Evolutionary conservation across 352 stramenopile species (phyloP).

Genomic region (Phytophthora megakarya): DNA sequence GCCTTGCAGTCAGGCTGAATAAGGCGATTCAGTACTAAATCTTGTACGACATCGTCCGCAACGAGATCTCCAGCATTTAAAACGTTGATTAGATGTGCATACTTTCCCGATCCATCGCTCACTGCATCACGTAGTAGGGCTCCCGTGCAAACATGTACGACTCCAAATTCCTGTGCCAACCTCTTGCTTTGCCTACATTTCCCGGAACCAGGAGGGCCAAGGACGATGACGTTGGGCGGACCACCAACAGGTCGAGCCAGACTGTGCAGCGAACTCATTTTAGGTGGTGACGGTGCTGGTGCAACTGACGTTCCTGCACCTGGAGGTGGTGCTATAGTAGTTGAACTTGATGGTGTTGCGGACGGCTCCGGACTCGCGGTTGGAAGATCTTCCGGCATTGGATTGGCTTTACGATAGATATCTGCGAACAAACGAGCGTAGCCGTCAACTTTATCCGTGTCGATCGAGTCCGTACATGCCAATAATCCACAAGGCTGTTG

Average conservation of each 20-base stretch:
- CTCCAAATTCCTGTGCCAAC: slow-evolving; percentile 85
- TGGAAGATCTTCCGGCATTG: slow-evolving; percentile 4
- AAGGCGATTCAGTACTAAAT: slow-evolving; percentile 83
- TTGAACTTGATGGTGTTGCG: neutral
- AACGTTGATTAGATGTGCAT: slow-evolving; percentile 80
- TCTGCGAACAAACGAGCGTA: slow-evolving; percentile 70
- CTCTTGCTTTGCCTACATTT: slow-evolving; percentile 96
- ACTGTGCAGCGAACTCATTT: neutral
- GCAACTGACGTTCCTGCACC: slow-evolving; percentile 19
- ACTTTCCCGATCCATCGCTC: slow-evolving; percentile 57
- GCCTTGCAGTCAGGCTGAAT: slow-evolving; percentile 83
- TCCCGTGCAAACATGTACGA: slow-evolving; percentile 93
- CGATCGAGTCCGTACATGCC: slow-evolving; percentile 56
- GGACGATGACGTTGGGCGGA: slow-evolving; percentile 82
- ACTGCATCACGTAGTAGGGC: slow-evolving; percentile 92
- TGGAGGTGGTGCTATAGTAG: slow-evolving; percentile 4
- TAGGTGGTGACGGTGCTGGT: slow-evolving; percentile 6
- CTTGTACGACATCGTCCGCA: slow-evolving; percentile 93
- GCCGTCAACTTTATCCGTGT: slow-evolving; percentile 43
- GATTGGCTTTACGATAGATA: slow-evolving; percentile 53
- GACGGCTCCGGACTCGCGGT: neutral
- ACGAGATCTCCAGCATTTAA: slow-evolving; percentile 91
- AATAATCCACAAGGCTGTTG: slow-evolving; percentile 44
- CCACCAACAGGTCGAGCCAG: slow-evolving; percentile 2
- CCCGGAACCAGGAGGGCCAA: slow-evolving; percentile 92